A percentile compares a stretch with the other conserved stretches of the same genome.
These are phyloP conservation scores for Kewa caespitosa DNA, from an alignment of 179 eudicot species.

Conservation along the genomic window DNA sequence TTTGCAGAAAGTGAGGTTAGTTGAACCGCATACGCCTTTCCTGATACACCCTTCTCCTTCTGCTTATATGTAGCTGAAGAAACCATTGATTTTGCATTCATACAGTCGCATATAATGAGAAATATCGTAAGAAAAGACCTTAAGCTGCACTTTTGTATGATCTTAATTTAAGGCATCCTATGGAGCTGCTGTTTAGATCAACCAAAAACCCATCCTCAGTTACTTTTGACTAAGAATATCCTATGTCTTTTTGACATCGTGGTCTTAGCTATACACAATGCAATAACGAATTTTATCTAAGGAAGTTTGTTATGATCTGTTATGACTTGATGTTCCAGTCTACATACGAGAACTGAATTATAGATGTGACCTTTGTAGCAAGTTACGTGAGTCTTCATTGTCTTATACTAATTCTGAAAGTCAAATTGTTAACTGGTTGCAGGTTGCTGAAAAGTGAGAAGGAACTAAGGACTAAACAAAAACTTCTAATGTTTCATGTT, in stretches of 20 bases:
- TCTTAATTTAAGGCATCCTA: neutral
- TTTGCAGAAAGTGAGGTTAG: no score
- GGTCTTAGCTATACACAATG: neutral
- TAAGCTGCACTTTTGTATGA: neutral
- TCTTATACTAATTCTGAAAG: neutral
- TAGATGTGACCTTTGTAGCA: neutral
- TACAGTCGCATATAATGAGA: neutral
- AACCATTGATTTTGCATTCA: no score
- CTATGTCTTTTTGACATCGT: neutral
- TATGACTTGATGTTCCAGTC: neutral
- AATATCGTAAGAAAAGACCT: neutral
- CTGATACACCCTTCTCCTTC: no score
- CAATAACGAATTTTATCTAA: neutral
- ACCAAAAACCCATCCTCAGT: neutral
- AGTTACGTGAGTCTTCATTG: neutral
- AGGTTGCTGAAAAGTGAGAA: neutral
- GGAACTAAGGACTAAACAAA: neutral
- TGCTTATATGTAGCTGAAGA: no score
- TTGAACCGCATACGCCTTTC: no score
- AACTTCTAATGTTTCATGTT: neutral
- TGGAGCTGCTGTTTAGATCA: neutral
- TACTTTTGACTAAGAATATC: neutral
- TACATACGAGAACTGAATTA: neutral
- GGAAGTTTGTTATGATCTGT: neutral
- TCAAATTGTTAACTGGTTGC: neutral